Conservation (phyloP, 2,329 filamentous ascomycete species). For the Fusarium sp. region DNA sequence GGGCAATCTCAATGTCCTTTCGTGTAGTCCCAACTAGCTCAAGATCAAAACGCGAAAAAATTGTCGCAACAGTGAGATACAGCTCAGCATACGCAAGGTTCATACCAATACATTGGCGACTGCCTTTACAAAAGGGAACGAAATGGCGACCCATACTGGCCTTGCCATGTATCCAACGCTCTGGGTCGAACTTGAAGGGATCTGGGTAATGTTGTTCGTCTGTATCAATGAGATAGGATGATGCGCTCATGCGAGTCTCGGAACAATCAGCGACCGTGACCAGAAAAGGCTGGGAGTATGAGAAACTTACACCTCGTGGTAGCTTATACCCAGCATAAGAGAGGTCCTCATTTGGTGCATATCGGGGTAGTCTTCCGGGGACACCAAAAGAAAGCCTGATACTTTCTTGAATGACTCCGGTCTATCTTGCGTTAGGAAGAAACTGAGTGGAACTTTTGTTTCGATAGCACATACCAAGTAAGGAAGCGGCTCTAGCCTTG, state of each 20-base stretch:
- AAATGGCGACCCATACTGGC: neutral
- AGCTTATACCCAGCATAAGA: neutral
- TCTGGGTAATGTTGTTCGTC: slow-evolving; percentile 3
- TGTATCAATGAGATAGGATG: slow-evolving; percentile 9
- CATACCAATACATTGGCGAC: slow-evolving; percentile 8
- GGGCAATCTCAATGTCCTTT: slow-evolving; percentile 5
- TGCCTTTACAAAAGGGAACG: neutral
- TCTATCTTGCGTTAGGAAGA: neutral
- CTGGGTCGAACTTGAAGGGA: slow-evolving; percentile 3
- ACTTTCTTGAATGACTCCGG: slow-evolving; percentile 4
- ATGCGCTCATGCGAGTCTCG: slow-evolving; percentile 7
- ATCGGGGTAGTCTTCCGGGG: neutral
- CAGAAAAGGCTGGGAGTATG: no score
- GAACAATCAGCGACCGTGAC: rapidly evolving
- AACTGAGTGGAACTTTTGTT: neutral
- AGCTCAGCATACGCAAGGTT: slow-evolving; percentile 10
- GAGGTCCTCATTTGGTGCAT: slow-evolving; percentile 10
- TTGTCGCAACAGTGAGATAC: slow-evolving; percentile 7
- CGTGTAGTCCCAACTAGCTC: neutral
- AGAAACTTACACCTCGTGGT: neutral
- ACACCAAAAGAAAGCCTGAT: slow-evolving; percentile 8
- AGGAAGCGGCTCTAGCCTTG: neutral
- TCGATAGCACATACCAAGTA: neutral
- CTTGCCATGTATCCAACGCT: neutral
- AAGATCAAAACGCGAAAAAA: neutral